phyloP scores from a whole-genome alignment of 1,139 yeast species.

The Casaregolazyma lundiana region DNA sequence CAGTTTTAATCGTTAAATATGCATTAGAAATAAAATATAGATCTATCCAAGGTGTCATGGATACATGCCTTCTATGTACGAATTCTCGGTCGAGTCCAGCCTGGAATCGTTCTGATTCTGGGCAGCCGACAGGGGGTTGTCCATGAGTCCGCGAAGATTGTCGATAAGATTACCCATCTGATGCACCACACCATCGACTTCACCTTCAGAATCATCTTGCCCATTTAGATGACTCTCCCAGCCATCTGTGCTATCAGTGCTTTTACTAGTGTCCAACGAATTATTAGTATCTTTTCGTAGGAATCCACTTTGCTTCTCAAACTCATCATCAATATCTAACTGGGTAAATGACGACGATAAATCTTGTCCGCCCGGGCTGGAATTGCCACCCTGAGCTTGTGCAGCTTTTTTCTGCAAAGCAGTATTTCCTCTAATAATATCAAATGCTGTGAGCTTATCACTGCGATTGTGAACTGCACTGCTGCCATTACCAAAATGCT shows the following conservation, averaged over 20 bases:
- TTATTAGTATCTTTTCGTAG: constrained; percentile 5
- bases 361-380: not conserved
- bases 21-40: not conserved
- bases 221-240: constrained; percentile 25
- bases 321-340: constrained; percentile 12
- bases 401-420: not conserved
- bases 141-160: constrained; percentile 18
- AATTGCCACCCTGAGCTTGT: not conserved
- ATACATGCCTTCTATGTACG: not conserved
- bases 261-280: constrained; percentile 8
- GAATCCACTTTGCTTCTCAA: not conserved
- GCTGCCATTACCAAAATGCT: constrained; percentile 45
- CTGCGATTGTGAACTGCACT: constrained; percentile 3
- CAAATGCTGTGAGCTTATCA: constrained; percentile 2
- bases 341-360: constrained; percentile 2
- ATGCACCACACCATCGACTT: constrained; percentile 28
- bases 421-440: constrained; percentile 9
- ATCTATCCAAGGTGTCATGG: not conserved
- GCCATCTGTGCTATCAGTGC: constrained; percentile 15
- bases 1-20: not conserved
- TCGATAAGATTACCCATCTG: constrained; percentile 27
- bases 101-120: not conserved
- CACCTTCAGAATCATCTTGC: constrained; percentile 22
- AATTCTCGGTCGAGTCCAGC: not conserved
- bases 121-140: not conserved